A percentile compares a stretch with the other conserved stretches of the same genome.
These are phyloP conservation scores for Anethum foeniculum DNA, from an alignment of 140 eudicot genomes.

Conservation along the genomic window DNA sequence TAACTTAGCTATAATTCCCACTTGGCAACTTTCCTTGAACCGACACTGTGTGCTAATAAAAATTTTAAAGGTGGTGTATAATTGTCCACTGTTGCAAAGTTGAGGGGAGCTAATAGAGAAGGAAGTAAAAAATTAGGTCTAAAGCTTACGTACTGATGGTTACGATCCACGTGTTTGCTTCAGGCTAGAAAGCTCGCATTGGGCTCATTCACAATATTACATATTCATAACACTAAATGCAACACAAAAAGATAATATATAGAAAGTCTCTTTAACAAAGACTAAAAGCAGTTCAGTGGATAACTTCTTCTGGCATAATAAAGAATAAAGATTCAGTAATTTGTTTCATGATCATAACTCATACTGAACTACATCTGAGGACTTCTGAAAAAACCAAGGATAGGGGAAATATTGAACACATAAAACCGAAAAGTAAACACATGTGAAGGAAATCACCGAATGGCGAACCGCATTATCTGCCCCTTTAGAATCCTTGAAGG, in stretches of 20 bases:
- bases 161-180: not conserved
- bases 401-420: not conserved
- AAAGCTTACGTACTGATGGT: not conserved
- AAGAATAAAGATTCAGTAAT: not conserved
- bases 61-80: not conserved
- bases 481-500: slow-evolving; percentile 81
- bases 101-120: not conserved
- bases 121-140: not conserved
- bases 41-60: not conserved
- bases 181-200: not conserved
- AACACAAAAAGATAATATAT: not conserved
- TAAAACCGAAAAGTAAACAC: not conserved
- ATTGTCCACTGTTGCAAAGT: not conserved
- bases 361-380: not conserved
- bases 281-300: not conserved
- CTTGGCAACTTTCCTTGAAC: not conserved
- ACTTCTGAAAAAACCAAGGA: not conserved
- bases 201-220: not conserved
- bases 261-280: not conserved
- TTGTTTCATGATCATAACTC: not conserved
- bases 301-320: not conserved
- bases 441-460: slow-evolving; percentile 40
- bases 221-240: not conserved
- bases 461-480: slow-evolving; percentile 86
- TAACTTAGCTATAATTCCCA: not conserved